phyloP scores from a whole-genome alignment of 495 filamentous ascomycete species.

The Podospora tetraspora region DNA sequence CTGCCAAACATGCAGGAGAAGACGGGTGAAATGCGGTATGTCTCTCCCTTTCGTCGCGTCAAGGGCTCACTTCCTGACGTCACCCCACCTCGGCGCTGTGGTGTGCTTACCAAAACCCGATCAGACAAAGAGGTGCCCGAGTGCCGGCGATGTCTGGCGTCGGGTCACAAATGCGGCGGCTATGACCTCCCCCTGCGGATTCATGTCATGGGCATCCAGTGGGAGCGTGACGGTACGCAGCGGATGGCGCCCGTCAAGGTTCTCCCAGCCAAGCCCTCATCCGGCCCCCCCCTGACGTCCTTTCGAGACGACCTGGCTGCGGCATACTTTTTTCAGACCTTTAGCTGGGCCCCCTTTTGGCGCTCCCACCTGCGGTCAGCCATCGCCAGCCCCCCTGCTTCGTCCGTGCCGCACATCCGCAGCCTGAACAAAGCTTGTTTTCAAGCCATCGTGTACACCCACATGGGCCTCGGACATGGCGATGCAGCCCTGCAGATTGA shows the following conservation, averaged over 20 bases:
- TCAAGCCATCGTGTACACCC: not conserved
- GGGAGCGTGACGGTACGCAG: not conserved
- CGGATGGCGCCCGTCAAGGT: not conserved
- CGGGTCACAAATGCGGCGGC: not conserved
- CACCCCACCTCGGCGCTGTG: not conserved
- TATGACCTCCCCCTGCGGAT: conserved; percentile 1
- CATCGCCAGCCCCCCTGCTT: not conserved
- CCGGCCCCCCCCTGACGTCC: not conserved
- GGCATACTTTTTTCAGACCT: conserved; percentile 6
- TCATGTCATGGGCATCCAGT: not conserved
- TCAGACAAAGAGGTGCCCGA: not conserved
- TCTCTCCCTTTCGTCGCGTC: not conserved
- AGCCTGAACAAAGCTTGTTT: not conserved
- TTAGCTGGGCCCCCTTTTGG: conserved; percentile 13
- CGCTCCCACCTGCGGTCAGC: conserved; percentile 1
- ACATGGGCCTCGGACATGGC: not conserved
- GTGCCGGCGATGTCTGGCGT: not conserved
- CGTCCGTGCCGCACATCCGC: not conserved
- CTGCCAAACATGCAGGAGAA: not conserved
- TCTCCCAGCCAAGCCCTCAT: not conserved
- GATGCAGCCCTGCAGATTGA: not conserved
- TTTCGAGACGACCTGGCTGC: not conserved
- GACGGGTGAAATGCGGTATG: conserved; percentile 5
- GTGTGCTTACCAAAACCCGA: not conserved
- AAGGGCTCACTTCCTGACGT: not conserved